These are phyloP conservation scores for Globisporangium apiculatum DNA, from an alignment of 352 stramenopile species.

Conservation along the genomic window DNA sequence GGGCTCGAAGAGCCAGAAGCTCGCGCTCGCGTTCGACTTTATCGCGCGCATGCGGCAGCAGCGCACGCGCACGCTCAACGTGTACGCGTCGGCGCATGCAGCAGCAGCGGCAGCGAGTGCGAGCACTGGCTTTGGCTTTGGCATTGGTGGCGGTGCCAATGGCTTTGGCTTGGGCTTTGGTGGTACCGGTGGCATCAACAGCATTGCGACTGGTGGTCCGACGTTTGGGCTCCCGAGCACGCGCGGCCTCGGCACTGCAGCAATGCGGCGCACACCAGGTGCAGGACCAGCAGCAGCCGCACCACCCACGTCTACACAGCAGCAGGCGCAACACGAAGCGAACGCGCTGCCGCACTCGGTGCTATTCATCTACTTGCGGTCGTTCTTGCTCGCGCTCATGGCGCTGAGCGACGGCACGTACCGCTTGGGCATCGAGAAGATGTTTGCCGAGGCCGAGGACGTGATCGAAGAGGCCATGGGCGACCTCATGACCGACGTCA, in stretches of 20 bases:
- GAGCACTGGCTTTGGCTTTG: too few species aligned
- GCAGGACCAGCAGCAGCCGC: too few species aligned
- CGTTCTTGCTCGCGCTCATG: conserved; percentile 81
- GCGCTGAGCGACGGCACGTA: conserved; percentile 81
- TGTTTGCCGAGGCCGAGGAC: conserved; percentile 81
- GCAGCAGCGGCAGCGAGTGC: conserved; percentile 9
- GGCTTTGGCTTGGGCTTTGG: conserved; percentile 38
- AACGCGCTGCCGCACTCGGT: conserved; percentile 74
- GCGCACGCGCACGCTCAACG: conserved; percentile 58
- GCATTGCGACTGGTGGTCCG: conserved; percentile 38
- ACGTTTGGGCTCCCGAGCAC: conserved; percentile 54
- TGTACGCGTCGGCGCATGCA: conserved; percentile 36
- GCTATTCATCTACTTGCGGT: conserved; percentile 81
- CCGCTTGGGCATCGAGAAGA: conserved; percentile 75
- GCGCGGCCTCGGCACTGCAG: conserved; percentile 22
- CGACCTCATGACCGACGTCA: conserved; percentile 78
- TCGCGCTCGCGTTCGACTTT: conserved; percentile 82
- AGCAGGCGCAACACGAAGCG: conserved; percentile 25
- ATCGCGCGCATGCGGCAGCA: conserved; percentile 82
- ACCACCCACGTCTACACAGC: neutral
- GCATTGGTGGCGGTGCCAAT: conserved; percentile 6
- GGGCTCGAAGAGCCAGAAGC: conserved; percentile 83
- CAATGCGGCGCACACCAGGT: conserved; percentile 22
- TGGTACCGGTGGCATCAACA: conserved; percentile 26
- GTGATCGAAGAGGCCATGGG: conserved; percentile 83